Base-by-base conservation (phyloP, 2,329 filamentous ascomycete genomes). In the Cytospora piceae region DNA sequence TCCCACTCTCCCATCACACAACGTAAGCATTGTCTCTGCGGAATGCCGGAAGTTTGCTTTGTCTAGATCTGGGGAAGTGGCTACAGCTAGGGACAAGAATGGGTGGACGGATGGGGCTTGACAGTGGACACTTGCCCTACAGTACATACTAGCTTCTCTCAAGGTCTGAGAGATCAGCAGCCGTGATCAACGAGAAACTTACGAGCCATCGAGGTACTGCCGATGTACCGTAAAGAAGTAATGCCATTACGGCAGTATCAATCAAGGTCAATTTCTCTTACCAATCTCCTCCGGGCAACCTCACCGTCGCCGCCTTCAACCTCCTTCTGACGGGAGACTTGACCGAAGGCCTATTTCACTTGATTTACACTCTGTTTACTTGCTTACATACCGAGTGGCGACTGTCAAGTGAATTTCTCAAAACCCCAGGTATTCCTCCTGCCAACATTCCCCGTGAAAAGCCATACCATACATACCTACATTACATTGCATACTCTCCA, bases 271-370 rank as follows among this genome's bases (percentile, higher is more conserved):
- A 24, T 49, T 49, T 49, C 46, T 24, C n/a, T 49, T 49, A 49
- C n/a, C n/a, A 49, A 49, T 49, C 46, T 49, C 27, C 27, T 24
- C n/a, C 46, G 46, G 46, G 46, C 46, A 49, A 49, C n/a, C 46
- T 49, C 46, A 24, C 46, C 22, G 46, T 22, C n/a, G 46, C 46
- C n/a, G 46, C n/a, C 46, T 20, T 49, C 46, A 22, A 24, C 46
- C 7, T 24, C 46, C 22, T 24, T 49, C 46, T 49, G 9, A 22
- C 46, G 46, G 46, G 22, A 49, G 46, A 5, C 46, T 22, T 49
- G 46, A 49, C 46, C 46, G 46, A 49, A 11, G n/a, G 5, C n/a
- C 46, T 14, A 11, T n/a, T 11, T 46, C 42, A 46, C 42, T 22
- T 46, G 17, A 46, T 11, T n/a, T 46, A n/a, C 20, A 14, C 12